A percentile compares a stretch with the other conserved stretches of the same genome.
These are phyloP conservation scores for Ceratobasidium sp. DNA, from an alignment of 1,284 basidiomycete species.

Conservation along the genomic window DNA sequence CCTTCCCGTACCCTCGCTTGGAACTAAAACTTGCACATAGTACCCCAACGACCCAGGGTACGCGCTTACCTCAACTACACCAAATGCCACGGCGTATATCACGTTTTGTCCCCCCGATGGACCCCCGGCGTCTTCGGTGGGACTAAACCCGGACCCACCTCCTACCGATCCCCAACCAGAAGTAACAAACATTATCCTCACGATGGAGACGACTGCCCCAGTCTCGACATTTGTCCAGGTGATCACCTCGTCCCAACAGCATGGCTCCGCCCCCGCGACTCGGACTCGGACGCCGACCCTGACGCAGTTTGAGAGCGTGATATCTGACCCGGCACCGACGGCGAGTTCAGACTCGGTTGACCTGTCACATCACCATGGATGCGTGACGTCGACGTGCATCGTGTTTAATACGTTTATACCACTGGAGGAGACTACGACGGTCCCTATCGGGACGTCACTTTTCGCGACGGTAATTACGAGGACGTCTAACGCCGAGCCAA, in stretches of 20 bases:
- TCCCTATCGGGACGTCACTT: background rate
- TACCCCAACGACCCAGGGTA: background rate
- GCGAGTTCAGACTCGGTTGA: background rate
- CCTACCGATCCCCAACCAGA: background rate
- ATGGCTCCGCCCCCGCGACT: too few species aligned
- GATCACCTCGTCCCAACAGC: background rate
- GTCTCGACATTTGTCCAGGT: conserved; percentile 12
- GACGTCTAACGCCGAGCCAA: background rate
- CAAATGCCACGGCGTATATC: background rate
- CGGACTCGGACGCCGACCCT: too few species aligned
- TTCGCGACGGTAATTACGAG: background rate
- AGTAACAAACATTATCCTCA: background rate
- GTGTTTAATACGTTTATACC: background rate
- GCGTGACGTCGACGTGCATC: background rate
- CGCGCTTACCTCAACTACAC: background rate
- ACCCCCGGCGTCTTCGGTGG: background rate
- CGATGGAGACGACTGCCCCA: background rate
- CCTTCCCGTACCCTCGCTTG: background rate
- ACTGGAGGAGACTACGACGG: background rate
- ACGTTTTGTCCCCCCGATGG: conserved; percentile 35
- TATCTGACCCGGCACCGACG: background rate
- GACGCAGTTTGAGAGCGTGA: background rate
- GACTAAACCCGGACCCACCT: conserved; percentile 19
- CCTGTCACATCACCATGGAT: too few species aligned
- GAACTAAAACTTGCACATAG: background rate